A percentile compares a stretch with the other conserved stretches of the same genome.
phyloP scores from a whole-genome alignment of 371 early-diverging fungal species.

The Cokeromyces recurvatus region DNA sequence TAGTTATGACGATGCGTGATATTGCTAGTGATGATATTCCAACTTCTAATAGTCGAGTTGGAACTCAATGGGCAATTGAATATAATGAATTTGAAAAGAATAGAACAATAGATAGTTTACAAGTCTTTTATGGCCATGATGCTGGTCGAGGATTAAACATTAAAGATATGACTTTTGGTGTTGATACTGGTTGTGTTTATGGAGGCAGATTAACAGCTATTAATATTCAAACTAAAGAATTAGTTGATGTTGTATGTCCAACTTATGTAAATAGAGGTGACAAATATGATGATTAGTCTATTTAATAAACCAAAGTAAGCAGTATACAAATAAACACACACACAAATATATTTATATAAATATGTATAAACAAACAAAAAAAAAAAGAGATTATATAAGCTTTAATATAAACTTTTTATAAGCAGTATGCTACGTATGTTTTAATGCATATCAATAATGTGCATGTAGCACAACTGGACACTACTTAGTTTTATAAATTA shows the following conservation, averaged over 20 bases:
- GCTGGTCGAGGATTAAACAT: slow-evolving; percentile 57
- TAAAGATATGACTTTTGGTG: slow-evolving; percentile 49
- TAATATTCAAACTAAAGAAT: slow-evolving; percentile 24
- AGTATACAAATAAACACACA: too few species aligned
- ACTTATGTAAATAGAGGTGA: slow-evolving; percentile 5
- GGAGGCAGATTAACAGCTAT: slow-evolving; percentile 58
- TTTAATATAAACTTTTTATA: too few species aligned
- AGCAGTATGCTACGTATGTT: too few species aligned
- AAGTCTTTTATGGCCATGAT: slow-evolving; percentile 67
- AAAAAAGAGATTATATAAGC: too few species aligned
- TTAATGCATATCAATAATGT: too few species aligned
- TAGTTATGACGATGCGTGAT: slow-evolving; percentile 58
- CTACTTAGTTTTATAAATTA: too few species aligned
- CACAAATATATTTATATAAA: too few species aligned
- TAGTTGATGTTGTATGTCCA: slow-evolving; percentile 32
- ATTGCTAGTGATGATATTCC: slow-evolving; percentile 40
- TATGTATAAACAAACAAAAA: too few species aligned
- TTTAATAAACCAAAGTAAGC: not conserved
- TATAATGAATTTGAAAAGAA: slow-evolving; percentile 41
- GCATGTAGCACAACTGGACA: too few species aligned
- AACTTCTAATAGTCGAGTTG: slow-evolving; percentile 27
- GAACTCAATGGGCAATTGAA: slow-evolving; percentile 43
- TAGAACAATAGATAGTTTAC: slow-evolving; percentile 11
- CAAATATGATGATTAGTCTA: slow-evolving; percentile 4
- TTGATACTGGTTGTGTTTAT: slow-evolving; percentile 70